These are phyloP conservation scores for Annulohypoxylon maeteangense DNA, from an alignment of 495 filamentous ascomycete genomes.

Conservation along the genomic window DNA sequence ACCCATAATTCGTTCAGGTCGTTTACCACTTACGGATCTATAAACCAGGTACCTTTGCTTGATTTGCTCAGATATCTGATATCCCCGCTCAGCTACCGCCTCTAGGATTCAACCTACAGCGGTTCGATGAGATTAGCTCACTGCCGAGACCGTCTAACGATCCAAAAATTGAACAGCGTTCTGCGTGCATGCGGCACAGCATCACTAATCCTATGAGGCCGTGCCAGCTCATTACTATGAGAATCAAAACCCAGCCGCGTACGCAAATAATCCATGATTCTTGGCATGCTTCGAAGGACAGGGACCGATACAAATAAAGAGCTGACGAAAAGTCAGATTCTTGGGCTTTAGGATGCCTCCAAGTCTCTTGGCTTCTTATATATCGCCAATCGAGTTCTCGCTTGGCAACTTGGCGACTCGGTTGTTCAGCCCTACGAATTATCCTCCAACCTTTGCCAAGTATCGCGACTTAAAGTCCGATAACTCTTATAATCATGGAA, in stretches of 20 bases:
- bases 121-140: constrained; percentile 17
- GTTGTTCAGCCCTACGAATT: constrained; percentile 21
- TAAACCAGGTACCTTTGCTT: not conserved
- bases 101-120: constrained; percentile 4
- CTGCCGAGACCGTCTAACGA: constrained; percentile 3
- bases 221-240: constrained; percentile 27
- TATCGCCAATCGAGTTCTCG: constrained; percentile 19
- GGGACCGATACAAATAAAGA: not conserved
- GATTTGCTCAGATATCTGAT: not conserved
- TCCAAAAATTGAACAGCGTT: constrained; percentile 1
- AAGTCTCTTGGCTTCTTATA: constrained; percentile 24
- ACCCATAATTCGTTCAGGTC: not conserved
- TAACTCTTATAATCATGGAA: constrained; percentile 14
- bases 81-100: constrained; percentile 1
- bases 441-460: not conserved
- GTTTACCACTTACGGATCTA: not conserved
- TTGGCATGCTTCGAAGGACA: not conserved
- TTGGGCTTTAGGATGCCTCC: constrained; percentile 16
- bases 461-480: not conserved
- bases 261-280: not conserved
- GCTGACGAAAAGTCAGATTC: not conserved
- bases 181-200: constrained; percentile 18
- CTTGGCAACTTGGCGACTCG: constrained; percentile 33
- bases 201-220: not conserved
- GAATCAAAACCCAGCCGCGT: not conserved